Evolutionary conservation across 371 early-diverging fungal genomes (phyloP).

Genomic region (Gilbertella persicaria): DNA sequence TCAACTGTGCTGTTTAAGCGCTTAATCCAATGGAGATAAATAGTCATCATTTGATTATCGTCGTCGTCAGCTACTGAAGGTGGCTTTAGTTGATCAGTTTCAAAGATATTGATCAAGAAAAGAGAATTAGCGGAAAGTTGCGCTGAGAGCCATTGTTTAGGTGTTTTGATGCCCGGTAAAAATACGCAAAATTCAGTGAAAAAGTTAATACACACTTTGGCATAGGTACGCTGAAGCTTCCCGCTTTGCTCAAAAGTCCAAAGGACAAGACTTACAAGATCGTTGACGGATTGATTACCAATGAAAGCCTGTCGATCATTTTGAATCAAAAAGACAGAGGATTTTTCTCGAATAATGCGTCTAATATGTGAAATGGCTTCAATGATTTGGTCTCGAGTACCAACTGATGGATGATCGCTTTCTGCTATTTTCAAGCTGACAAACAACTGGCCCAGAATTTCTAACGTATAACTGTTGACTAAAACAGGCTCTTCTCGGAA

Average conservation of each 20-base stretch:
- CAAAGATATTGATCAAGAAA: constrained; percentile 20
- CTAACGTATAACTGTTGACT: constrained; percentile 68
- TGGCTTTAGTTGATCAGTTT: constrained; percentile 14
- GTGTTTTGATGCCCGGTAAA: constrained; percentile 21
- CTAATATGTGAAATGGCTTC: constrained; percentile 61
- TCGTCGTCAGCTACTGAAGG: constrained; percentile 3
- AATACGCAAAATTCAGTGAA: constrained; percentile 39
- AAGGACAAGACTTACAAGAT: constrained; percentile 48
- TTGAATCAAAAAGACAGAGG: constrained; percentile 44
- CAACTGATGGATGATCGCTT: constrained; percentile 64
- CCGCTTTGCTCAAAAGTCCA: constrained; percentile 68
- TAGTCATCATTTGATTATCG: not conserved
- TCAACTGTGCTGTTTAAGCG: constrained; percentile 32
- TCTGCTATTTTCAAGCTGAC: constrained; percentile 64
- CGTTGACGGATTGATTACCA: constrained; percentile 36
- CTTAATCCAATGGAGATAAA: constrained; percentile 26
- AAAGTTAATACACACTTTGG: constrained; percentile 59
- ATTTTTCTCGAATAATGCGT: constrained; percentile 59
- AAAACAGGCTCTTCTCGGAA: constrained; percentile 66
- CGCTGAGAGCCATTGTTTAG: constrained; percentile 28
- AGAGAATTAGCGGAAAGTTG: constrained; percentile 2
- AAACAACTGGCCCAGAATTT: constrained; percentile 70
- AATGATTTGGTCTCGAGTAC: constrained; percentile 58
- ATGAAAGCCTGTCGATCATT: constrained; percentile 53
- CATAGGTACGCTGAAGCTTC: constrained; percentile 56